Evolutionary conservation across 2,329 filamentous ascomycete species (phyloP).

Genomic region (Emergomyces pasteurianus): DNA sequence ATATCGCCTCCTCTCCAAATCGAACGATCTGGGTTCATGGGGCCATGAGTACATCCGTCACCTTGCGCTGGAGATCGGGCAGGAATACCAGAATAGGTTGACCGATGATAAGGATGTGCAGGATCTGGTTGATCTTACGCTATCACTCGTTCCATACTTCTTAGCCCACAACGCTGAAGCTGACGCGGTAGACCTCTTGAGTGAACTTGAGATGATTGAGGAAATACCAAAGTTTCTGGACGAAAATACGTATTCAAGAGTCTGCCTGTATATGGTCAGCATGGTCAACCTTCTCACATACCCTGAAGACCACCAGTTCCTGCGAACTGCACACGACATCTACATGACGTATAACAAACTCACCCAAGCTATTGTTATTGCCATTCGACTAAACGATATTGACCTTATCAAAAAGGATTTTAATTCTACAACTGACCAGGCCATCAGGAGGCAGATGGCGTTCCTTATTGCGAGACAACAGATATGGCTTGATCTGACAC

Average conservation of each 20-base stretch:
- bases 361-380: constrained; percentile 84
- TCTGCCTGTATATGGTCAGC: constrained; percentile 96
- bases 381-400: constrained; percentile 82
- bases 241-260: constrained; percentile 82
- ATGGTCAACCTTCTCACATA: constrained; percentile 98
- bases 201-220: constrained; percentile 94
- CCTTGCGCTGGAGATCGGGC: constrained; percentile 86
- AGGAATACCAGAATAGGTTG: constrained; percentile 81
- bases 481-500: constrained; percentile 62
- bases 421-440: constrained; percentile 63
- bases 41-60: constrained; percentile 97
- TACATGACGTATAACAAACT: constrained; percentile 90
- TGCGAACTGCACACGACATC: constrained; percentile 83
- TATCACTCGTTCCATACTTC: constrained; percentile 83
- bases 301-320: constrained; percentile 91
- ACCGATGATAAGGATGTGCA: constrained; percentile 72
- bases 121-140: constrained; percentile 74
- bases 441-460: constrained; percentile 83
- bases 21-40: constrained; percentile 91
- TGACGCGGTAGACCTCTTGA: constrained; percentile 92
- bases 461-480: constrained; percentile 87
- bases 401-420: constrained; percentile 75
- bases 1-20: constrained; percentile 80
- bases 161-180: constrained; percentile 96
- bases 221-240: constrained; percentile 80